These are phyloP conservation scores for Aspergillus sp. DNA, from an alignment of 2,329 filamentous ascomycete species.

Conservation along the genomic window DNA sequence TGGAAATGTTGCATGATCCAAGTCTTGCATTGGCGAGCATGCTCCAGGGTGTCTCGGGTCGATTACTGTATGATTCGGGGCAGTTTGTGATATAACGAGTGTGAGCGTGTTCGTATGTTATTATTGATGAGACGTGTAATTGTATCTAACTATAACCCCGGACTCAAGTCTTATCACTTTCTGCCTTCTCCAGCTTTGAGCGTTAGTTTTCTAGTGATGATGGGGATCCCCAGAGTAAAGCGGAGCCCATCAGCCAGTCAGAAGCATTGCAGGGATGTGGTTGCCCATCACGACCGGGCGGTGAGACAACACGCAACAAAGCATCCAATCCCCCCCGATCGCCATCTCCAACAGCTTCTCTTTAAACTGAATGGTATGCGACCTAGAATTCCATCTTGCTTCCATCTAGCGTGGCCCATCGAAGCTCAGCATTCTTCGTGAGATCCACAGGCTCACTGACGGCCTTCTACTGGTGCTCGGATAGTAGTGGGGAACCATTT, in stretches of 20 bases:
- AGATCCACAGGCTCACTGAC: not conserved
- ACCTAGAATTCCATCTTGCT: not conserved
- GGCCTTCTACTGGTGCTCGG: not conserved
- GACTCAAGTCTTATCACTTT: not conserved
- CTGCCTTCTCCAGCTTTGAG: not conserved
- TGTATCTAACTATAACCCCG: not conserved
- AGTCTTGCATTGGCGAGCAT: not conserved
- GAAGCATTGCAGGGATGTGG: not conserved
- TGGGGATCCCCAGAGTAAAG: not conserved
- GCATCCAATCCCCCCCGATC: not conserved
- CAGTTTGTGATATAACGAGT: not conserved
- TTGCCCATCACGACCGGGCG: constrained; percentile 2
- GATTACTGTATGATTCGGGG: not conserved
- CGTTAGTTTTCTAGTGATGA: not conserved
- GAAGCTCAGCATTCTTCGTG: not conserved
- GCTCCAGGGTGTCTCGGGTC: not conserved
- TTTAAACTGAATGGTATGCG: not conserved
- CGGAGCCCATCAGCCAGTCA: not conserved
- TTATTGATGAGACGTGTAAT: not conserved
- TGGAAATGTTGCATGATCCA: not conserved
- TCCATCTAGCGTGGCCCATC: not conserved
- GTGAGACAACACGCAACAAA: constrained; percentile 1
- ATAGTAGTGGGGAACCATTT: constrained; percentile 2
- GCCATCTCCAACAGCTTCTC: not conserved
- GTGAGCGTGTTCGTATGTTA: not conserved